A percentile compares a stretch with the other conserved stretches of the same genome.
Conservation (phyloP, 768 basidiomycete genomes). For the Agaricus subrufescens region DNA sequence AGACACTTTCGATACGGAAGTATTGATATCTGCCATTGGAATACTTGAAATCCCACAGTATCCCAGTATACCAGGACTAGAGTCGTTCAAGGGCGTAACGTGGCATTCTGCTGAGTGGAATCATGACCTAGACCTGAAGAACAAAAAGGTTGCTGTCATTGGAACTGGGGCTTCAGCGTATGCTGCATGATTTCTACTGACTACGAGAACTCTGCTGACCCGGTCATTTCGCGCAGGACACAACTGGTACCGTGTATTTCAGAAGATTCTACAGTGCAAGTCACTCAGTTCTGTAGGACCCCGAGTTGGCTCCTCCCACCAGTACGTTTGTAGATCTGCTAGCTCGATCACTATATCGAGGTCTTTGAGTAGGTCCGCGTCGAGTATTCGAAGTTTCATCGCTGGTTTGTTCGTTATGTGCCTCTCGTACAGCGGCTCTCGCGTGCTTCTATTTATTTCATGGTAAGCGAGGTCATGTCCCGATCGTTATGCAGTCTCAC, state of each 20-base stretch:
- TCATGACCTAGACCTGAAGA: slow-evolving; percentile 29
- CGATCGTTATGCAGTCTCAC: neutral
- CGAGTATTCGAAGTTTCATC: slow-evolving; percentile 14
- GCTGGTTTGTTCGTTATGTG: slow-evolving; percentile 12
- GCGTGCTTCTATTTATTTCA: neutral
- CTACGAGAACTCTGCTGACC: neutral
- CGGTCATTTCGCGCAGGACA: slow-evolving; percentile 25
- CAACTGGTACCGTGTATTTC: slow-evolving; percentile 47
- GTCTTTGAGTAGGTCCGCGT: slow-evolving; percentile 8
- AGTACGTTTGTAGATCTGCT: slow-evolving; percentile 22
- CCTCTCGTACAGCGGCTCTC: slow-evolving; percentile 4
- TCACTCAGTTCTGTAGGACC: slow-evolving; percentile 48
- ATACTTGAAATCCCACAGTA: slow-evolving; percentile 38
- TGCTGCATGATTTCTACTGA: slow-evolving; percentile 15
- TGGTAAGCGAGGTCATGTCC: neutral
- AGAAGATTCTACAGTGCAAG: slow-evolving; percentile 30
- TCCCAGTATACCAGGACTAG: slow-evolving; percentile 28
- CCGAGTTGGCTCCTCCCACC: slow-evolving; percentile 44
- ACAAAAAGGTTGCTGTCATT: slow-evolving; percentile 51
- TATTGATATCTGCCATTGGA: slow-evolving; percentile 49
- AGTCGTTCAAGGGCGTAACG: slow-evolving; percentile 39
- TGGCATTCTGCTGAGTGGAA: slow-evolving; percentile 57
- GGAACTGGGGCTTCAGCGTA: slow-evolving; percentile 56
- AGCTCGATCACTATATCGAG: no score
- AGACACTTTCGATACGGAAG: slow-evolving; percentile 30